These are phyloP conservation scores for Austroboletus niveus DNA, from an alignment of 1,284 basidiomycete genomes.

Conservation along the genomic window DNA sequence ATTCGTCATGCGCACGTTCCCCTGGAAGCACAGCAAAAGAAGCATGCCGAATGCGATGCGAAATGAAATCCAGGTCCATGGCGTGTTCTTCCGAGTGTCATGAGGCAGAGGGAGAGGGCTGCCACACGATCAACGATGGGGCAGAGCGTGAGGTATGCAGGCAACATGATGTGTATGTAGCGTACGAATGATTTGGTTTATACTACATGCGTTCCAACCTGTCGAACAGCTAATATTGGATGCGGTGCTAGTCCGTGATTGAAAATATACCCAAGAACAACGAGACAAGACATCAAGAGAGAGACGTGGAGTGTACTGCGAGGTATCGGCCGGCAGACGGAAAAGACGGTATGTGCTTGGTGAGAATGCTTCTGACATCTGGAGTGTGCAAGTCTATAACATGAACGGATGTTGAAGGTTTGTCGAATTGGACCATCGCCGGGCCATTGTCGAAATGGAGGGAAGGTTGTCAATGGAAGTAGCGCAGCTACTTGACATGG, in stretches of 20 bases:
- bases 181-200: slow-evolving; percentile 26
- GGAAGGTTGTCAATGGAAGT: slow-evolving; percentile 33
- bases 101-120: not conserved
- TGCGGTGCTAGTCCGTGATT: slow-evolving; percentile 23
- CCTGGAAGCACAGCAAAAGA: not conserved
- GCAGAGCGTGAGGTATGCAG: slow-evolving; percentile 16
- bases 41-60: slow-evolving; percentile 4
- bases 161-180: slow-evolving; percentile 22
- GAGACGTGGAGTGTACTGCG: not conserved
- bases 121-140: not conserved
- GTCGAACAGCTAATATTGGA: slow-evolving; percentile 21
- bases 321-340: slow-evolving; percentile 7
- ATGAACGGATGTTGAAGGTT: slow-evolving; percentile 34
- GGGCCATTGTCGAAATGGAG: slow-evolving; percentile 34
- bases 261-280: slow-evolving; percentile 25
- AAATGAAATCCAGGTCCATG: slow-evolving; percentile 12
- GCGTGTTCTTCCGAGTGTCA: not conserved
- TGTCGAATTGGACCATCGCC: slow-evolving; percentile 30
- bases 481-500: slow-evolving; percentile 28
- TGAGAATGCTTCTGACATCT: slow-evolving; percentile 8
- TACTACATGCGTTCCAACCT: slow-evolving; percentile 34
- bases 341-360: slow-evolving; percentile 18
- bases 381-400: slow-evolving; percentile 26
- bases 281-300: slow-evolving; percentile 29
- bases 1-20: not conserved